phyloP scores from a whole-genome alignment of 768 basidiomycete species.

The Russula sp. region DNA sequence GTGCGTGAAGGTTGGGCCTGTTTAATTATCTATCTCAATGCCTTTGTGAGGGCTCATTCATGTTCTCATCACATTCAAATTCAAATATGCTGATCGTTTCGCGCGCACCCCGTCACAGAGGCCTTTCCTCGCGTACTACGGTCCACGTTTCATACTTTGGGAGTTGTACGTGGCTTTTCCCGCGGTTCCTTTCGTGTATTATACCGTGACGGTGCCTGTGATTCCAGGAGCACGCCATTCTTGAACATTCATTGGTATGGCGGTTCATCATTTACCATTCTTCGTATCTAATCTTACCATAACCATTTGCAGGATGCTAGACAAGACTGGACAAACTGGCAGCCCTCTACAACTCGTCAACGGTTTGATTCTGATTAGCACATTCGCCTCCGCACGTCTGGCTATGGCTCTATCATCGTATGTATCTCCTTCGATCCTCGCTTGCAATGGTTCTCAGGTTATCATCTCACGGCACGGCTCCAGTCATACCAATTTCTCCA shows the following conservation, averaged over 20 bases:
- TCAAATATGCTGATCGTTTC: background rate
- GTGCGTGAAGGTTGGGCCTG: slow-evolving; percentile 54
- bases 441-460: background rate
- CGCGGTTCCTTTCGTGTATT: slow-evolving; percentile 1
- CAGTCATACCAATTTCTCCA: slow-evolving; percentile 68
- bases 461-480: background rate
- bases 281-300: background rate
- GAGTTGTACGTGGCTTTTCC: slow-evolving; percentile 52
- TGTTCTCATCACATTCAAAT: background rate
- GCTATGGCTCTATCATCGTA: slow-evolving; percentile 60
- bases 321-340: slow-evolving; percentile 73
- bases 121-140: slow-evolving; percentile 79
- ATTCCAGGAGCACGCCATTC: slow-evolving; percentile 72
- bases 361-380: slow-evolving; percentile 58
- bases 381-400: slow-evolving; percentile 71
- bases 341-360: slow-evolving; percentile 66
- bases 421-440: slow-evolving; percentile 10
- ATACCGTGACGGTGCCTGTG: slow-evolving; percentile 9
- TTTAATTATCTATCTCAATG: slow-evolving; percentile 58
- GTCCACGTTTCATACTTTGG: slow-evolving; percentile 76
- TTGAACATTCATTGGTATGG: slow-evolving; percentile 82
- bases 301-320: slow-evolving; percentile 56
- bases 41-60: slow-evolving; percentile 54
- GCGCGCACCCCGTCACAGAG: slow-evolving; percentile 35
- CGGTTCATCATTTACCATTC: slow-evolving; percentile 3